Evolutionary conservation across 2,329 filamentous ascomycete species (phyloP), one percentile per base, ranked within the genome.

Genomic region (Fusarium luffae): DNA sequence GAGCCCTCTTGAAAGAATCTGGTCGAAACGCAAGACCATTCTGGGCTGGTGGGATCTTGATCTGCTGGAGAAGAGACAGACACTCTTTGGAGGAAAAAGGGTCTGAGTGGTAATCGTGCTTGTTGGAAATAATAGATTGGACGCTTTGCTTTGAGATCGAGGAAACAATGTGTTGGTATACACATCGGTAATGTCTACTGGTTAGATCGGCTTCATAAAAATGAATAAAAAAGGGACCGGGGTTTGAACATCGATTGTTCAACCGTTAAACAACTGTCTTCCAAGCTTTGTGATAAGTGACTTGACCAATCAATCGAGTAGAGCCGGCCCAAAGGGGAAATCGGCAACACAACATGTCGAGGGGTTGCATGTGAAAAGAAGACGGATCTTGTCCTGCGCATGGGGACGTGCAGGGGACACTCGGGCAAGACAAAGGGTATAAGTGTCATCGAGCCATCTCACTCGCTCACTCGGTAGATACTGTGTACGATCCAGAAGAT

Each of bases 21-120:
- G 77, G 56, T 79, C 79, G 30, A 81, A 79, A 70, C 79, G 84
- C 10, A 84, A 78, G 78, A 86, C 85, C 2, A 75, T 87, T 23
- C 77, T 85, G 65, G 85, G 85, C 7, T 87, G 85, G 85, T 87
- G 85, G 85, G 85, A 87, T 75, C 75, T 87, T 57, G 83, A 81
- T 6, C 73, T 87, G 57, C 68, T 86, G 56, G 84, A 85, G 27
- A 84, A 78, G 75, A 79, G 83, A 62, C 77, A 79, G 70, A 80
- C 77, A 10, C 59, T 79, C 47, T 75, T 81, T 63, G 74, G 74
- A 47, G 73, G 71, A 27, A 70, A 63, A 67, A 70, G 63, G 40
- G 32, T 59, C 44, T 59, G 63, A 47, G 40, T 42, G 57, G 41
- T 58, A 69, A 67, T 60, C 27, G 44, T 59, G 46, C 18, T 63